A percentile compares a stretch with the other conserved stretches of the same genome.
Conservation (phyloP, 2,329 filamentous ascomycete genomes). For the Onygena corvina region DNA sequence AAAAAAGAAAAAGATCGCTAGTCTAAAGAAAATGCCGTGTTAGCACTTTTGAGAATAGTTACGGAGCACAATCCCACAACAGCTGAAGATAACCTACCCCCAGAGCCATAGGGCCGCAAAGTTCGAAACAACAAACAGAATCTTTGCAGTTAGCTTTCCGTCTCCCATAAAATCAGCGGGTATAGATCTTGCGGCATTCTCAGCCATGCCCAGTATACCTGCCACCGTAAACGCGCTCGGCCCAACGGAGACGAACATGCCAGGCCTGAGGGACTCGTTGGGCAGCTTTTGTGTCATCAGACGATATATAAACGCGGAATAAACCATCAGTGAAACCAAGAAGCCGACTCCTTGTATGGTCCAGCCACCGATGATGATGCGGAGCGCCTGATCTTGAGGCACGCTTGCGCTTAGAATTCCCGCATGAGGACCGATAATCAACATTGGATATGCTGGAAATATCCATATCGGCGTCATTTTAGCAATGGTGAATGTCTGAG, state of each 20-base stretch:
- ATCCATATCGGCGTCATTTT: slow-evolving; percentile 85
- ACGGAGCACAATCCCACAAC: too few species aligned
- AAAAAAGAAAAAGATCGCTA: slow-evolving; percentile 77
- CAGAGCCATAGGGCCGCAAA: slow-evolving; percentile 68
- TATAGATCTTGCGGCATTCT: slow-evolving; percentile 38
- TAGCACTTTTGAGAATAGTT: slow-evolving; percentile 3
- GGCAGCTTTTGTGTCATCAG: slow-evolving; percentile 82
- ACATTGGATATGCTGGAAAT: slow-evolving; percentile 70
- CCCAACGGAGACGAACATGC: slow-evolving; percentile 76
- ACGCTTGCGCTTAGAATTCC: slow-evolving; percentile 44
- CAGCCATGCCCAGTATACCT: slow-evolving; percentile 48
- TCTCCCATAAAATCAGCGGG: slow-evolving; percentile 46
- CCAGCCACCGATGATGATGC: slow-evolving; percentile 47
- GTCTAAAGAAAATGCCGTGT: slow-evolving; percentile 24
- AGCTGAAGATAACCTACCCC: slow-evolving; percentile 47
- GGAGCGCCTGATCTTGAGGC: slow-evolving; percentile 34
- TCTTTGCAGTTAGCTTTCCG: slow-evolving; percentile 42
- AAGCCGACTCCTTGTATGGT: slow-evolving; percentile 55
- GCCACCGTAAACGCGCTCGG: slow-evolving; percentile 59
- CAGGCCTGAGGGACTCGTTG: slow-evolving; percentile 60
- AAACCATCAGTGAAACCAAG: slow-evolving; percentile 62
- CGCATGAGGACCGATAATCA: slow-evolving; percentile 64
- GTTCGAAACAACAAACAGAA: slow-evolving; percentile 45
- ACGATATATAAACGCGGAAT: slow-evolving; percentile 70
- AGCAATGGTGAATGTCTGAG: slow-evolving; percentile 58